Evolutionary conservation across 805 yeast species (phyloP), one percentile per base, ranked within the genome.

Genomic region (Blastobotrys muscicola): DNA sequence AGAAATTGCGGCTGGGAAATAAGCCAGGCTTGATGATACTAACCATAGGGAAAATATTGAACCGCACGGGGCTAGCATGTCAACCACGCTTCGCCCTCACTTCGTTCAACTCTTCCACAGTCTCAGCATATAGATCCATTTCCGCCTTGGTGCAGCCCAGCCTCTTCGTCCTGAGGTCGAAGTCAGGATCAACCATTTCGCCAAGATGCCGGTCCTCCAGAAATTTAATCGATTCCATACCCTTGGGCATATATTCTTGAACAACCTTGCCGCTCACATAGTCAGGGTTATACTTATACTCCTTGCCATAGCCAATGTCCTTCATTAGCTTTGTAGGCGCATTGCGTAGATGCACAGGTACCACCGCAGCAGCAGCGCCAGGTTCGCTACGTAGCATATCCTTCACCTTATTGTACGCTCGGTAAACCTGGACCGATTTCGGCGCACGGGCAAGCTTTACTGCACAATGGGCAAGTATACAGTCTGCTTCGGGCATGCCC

Each of bases 251-350:
- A 56, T 63, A 63, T 20, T 69, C 72, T 60, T 92, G 98, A 35
- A 66, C 58, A 4, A 84, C 92, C 42, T 66, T 59, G 0, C 97
- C 97, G 45, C 79, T 76, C 38, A 66, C 65, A 59, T 59, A 94
- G 50, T 77, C 72, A 0, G 98, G 98, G 53, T 87, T 87, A 61
- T 92, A 94, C 60, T 86, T 85, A 65, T 92, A 92, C 11, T 78
- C 80, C 43, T 80, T 75, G 12, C 84, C 82, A 59, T 89, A 90
- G 0, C 94, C 97, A 47, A 87, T 56, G 41, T 86, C 94, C 45
- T 78, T 73, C 98, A 92, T 92, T 38, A 92, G 68, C 53, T 70
- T 71, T 0, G 98, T 94, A 2, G 99, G 98, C 0, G 98, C 97
- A 60, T 92, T 94, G 50, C 97, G 72, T 32, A 92, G 67, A 62